Conservation (phyloP, 495 filamentous ascomycete genomes). For the Cudoniella acicularis region DNA sequence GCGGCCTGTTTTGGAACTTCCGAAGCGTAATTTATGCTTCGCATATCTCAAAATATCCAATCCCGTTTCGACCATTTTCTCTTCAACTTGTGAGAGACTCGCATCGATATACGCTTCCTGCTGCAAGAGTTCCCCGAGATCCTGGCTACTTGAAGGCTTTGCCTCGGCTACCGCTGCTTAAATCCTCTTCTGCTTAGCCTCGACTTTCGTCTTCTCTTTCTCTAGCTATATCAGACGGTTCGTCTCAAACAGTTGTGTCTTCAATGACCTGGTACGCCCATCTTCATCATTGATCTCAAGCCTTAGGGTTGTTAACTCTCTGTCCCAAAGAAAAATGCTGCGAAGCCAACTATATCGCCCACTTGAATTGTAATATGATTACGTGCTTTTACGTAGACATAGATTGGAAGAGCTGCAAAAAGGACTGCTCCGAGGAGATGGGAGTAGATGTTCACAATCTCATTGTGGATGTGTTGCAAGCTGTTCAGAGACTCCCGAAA, state of each 20-base stretch:
- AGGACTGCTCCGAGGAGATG: slow-evolving; percentile 32
- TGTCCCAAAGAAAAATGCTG: slow-evolving; percentile 45
- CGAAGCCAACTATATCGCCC: slow-evolving; percentile 42
- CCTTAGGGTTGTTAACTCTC: slow-evolving; percentile 21
- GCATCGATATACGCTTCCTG: slow-evolving; percentile 16
- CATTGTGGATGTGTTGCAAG: slow-evolving; percentile 23
- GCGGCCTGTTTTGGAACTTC: slow-evolving; percentile 19
- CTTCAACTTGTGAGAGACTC: slow-evolving; percentile 20
- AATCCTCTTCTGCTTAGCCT: slow-evolving; percentile 13
- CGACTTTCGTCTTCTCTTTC: slow-evolving; percentile 18
- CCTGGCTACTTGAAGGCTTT: slow-evolving; percentile 15
- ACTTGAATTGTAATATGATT: slow-evolving; percentile 25
- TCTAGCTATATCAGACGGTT: slow-evolving; percentile 19
- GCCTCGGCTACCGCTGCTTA: slow-evolving; percentile 14
- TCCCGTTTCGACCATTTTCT: slow-evolving; percentile 20
- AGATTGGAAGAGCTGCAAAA: slow-evolving; percentile 37
- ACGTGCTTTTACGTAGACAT: slow-evolving; percentile 29
- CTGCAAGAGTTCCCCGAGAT: slow-evolving; percentile 21
- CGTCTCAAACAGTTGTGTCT: slow-evolving; percentile 19
- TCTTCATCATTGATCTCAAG: slow-evolving; percentile 16
- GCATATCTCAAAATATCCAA: slow-evolving; percentile 21
- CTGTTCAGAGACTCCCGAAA: slow-evolving; percentile 19
- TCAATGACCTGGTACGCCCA: slow-evolving; percentile 18
- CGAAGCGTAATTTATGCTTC: slow-evolving; percentile 20
- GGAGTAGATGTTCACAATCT: slow-evolving; percentile 31